Percentiles rank a stretch among this genome's conserved stretches.
Conservation (phyloP, 2,329 filamentous ascomycete species). For the Cladosporium velox region DNA sequence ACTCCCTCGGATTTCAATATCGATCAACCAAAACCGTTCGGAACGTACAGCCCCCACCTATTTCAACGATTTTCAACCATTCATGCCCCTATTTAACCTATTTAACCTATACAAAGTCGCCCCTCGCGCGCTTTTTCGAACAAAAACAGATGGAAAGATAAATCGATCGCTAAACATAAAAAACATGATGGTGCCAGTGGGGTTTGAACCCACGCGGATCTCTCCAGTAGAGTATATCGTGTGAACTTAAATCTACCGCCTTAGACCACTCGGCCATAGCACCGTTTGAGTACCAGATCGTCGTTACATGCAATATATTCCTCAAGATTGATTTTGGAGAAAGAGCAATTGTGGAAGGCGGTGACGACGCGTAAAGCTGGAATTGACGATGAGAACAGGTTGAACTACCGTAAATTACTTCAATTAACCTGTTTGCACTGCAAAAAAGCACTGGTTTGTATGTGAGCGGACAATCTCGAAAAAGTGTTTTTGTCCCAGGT, state of each 20-base stretch:
- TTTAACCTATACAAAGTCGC: background rate
- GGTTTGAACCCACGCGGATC: constrained; percentile 27
- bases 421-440: background rate
- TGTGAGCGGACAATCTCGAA: background rate
- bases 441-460: background rate
- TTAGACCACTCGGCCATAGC: constrained; percentile 27
- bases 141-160: background rate
- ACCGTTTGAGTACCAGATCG: background rate
- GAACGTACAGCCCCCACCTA: background rate
- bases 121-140: background rate
- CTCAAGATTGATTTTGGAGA: background rate
- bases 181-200: constrained; percentile 11
- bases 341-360: no score
- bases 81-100: background rate
- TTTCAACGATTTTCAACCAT: background rate
- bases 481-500: background rate
- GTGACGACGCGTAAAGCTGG: background rate
- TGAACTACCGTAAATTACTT: background rate
- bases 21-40: background rate
- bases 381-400: background rate
- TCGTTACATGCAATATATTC: background rate
- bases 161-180: background rate
- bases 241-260: constrained; percentile 27
- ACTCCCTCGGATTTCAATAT: background rate
- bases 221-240: constrained; percentile 24